Percentiles rank a stretch among this genome's conserved stretches.
Conservation (phyloP, 2,329 filamentous ascomycete genomes). For the Cytospora paraplurivora region DNA sequence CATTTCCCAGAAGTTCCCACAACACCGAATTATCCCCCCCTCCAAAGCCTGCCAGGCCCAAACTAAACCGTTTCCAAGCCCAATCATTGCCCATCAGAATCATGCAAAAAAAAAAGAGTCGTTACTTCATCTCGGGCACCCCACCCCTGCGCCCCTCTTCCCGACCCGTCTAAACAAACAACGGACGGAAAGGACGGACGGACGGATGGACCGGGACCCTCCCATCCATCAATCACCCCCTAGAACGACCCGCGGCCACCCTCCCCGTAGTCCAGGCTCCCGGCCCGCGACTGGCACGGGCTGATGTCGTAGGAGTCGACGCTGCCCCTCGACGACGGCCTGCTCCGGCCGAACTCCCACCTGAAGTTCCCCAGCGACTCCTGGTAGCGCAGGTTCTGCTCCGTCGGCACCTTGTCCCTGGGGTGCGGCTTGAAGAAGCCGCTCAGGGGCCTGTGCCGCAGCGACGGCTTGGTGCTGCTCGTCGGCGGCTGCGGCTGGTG, state of each 20-base stretch:
- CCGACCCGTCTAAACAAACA: too few species aligned
- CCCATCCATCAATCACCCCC: not conserved
- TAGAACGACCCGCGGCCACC: not conserved
- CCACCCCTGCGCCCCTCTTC: too few species aligned
- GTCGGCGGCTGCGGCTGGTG: slow-evolving; percentile 10
- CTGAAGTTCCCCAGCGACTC: slow-evolving; percentile 50
- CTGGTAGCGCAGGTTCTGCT: slow-evolving; percentile 50
- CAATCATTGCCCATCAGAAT: too few species aligned
- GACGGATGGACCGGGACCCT: too few species aligned
- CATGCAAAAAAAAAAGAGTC: too few species aligned
- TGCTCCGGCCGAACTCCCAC: slow-evolving; percentile 47
- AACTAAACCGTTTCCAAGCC: too few species aligned
- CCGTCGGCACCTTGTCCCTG: slow-evolving; percentile 48
- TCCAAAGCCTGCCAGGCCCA: too few species aligned
- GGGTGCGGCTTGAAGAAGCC: slow-evolving; percentile 39
- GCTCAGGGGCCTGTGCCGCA: slow-evolving; percentile 22
- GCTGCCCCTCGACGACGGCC: slow-evolving; percentile 20
- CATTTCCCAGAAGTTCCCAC: too few species aligned
- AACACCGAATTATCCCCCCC: too few species aligned
- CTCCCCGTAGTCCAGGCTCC: slow-evolving; percentile 37
- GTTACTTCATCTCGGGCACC: too few species aligned
- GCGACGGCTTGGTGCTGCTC: slow-evolving; percentile 31
- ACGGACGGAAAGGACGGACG: too few species aligned
- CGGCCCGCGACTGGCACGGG: slow-evolving; percentile 46
- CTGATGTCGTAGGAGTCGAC: slow-evolving; percentile 42